A percentile compares a stretch with the other conserved stretches of the same genome.
These are phyloP conservation scores for Podila horticola DNA, from an alignment of 192 early-diverging fungal species.

Conservation along the genomic window DNA sequence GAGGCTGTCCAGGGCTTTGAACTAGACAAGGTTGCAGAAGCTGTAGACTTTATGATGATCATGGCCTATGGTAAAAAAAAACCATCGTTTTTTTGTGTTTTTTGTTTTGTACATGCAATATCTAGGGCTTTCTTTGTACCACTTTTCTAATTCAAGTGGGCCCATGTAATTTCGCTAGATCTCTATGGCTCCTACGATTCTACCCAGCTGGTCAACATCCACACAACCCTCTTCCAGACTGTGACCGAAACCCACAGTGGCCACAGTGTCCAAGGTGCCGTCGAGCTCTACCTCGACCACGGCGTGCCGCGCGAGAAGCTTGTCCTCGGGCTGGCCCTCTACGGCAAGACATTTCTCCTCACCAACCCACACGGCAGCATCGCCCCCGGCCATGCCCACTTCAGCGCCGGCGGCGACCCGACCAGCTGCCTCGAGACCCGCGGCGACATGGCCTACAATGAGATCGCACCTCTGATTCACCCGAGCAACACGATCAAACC, in stretches of 20 bases:
- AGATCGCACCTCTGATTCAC: slow-evolving; percentile 25
- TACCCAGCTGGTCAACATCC: slow-evolving; percentile 55
- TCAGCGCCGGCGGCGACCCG: slow-evolving; percentile 26
- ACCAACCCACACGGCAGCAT: not conserved
- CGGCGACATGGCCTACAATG: slow-evolving; percentile 44
- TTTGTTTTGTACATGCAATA: not conserved
- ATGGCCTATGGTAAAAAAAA: slow-evolving; percentile 78
- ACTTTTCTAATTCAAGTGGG: not conserved
- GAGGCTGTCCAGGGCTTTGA: slow-evolving; percentile 34
- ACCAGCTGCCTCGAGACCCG: slow-evolving; percentile 30
- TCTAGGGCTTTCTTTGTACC: not conserved
- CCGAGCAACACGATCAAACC: not conserved
- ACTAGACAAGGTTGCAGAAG: slow-evolving; percentile 53
- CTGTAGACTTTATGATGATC: slow-evolving; percentile 74
- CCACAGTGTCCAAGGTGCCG: slow-evolving; percentile 56
- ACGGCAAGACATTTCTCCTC: slow-evolving; percentile 58
- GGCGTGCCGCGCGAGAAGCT: slow-evolving; percentile 83
- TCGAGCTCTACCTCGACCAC: slow-evolving; percentile 68
- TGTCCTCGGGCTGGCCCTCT: slow-evolving; percentile 83
- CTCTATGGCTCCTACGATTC: slow-evolving; percentile 58
- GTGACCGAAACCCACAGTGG: slow-evolving; percentile 27
- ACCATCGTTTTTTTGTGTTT: no score
- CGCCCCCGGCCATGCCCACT: slow-evolving; percentile 13
- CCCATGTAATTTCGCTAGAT: slow-evolving; percentile 4
- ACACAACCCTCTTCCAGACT: slow-evolving; percentile 34